A percentile compares a stretch with the other conserved stretches of the same genome.
phyloP scores from a whole-genome alignment of 2,329 filamentous ascomycete genomes.

The Amauroascus verrucosus region DNA sequence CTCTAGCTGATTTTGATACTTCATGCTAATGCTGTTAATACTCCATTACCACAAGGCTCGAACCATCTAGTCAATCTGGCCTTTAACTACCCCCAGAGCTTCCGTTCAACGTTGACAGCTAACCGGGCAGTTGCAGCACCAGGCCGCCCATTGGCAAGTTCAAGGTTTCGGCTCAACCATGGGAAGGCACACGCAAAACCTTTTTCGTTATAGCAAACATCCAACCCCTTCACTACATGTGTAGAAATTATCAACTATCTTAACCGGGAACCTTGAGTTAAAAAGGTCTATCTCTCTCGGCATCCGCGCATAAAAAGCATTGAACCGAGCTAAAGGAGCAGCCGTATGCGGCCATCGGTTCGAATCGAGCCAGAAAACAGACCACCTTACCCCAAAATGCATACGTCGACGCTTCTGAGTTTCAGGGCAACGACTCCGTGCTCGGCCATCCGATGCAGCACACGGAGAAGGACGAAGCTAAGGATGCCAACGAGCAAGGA shows the following conservation, averaged over 20 bases:
- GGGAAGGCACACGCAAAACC: not conserved
- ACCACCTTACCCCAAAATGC: not conserved
- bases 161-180: not conserved
- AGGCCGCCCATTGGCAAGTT: not conserved
- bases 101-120: too few species aligned
- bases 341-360: not conserved
- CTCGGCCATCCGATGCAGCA: not conserved
- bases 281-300: not conserved
- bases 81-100: too few species aligned
- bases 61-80: too few species aligned
- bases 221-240: too few species aligned
- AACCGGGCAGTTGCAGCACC: not conserved
- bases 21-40: too few species aligned
- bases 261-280: not conserved
- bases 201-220: not conserved
- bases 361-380: not conserved
- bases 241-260: too few species aligned
- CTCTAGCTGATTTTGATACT: too few species aligned
- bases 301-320: not conserved
- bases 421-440: not conserved
- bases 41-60: too few species aligned
- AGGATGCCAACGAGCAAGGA: not conserved
- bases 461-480: not conserved
- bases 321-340: not conserved
- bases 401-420: not conserved